phyloP scores from a whole-genome alignment of 2,329 filamentous ascomycete species.

The Tolypocladium paradoxum region DNA sequence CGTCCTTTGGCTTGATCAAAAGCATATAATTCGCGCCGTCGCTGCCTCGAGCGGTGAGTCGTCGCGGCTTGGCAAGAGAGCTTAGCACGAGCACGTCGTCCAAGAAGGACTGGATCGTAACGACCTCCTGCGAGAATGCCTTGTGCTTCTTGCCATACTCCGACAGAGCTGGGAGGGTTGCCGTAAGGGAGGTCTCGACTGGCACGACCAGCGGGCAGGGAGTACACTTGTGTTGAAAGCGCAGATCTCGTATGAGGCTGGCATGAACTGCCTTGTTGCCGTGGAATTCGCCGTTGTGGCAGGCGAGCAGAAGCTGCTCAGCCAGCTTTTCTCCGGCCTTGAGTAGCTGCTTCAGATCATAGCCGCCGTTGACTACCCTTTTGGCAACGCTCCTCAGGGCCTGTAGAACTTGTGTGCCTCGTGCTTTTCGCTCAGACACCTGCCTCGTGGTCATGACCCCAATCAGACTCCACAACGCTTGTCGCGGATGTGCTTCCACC shows the following conservation, averaged over 20 bases:
- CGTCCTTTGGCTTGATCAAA: conserved; percentile 95
- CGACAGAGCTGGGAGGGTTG: conserved; percentile 64
- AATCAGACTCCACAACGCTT: conserved; percentile 84
- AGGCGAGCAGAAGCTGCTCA: conserved; percentile 69
- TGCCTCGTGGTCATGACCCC: conserved; percentile 76
- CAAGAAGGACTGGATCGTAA: conserved; percentile 69
- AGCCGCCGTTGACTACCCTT: conserved; percentile 37
- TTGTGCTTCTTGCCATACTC: conserved; percentile 68
- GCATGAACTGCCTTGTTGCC: conserved; percentile 56
- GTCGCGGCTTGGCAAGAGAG: conserved; percentile 85
- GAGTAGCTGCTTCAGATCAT: conserved; percentile 62
- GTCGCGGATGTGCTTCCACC: conserved; percentile 76
- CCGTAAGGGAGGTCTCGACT: conserved; percentile 72
- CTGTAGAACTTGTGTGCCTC: conserved; percentile 41
- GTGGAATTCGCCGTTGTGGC: conserved; percentile 64
- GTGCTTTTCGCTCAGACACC: conserved; percentile 48
- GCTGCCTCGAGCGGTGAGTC: conserved; percentile 76
- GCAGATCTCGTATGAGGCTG: conserved; percentile 66
- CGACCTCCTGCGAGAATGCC: conserved; percentile 76
- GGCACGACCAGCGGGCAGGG: conserved; percentile 84
- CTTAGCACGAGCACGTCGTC: conserved; percentile 86
- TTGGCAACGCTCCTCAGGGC: conserved; percentile 35
- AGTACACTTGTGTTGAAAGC: conserved; percentile 74
- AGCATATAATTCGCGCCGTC: conserved; percentile 84
- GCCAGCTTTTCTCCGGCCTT: conserved; percentile 72